Base-by-base conservation (phyloP, 2,329 filamentous ascomycete genomes). In the Bipolaris oryzae region DNA sequence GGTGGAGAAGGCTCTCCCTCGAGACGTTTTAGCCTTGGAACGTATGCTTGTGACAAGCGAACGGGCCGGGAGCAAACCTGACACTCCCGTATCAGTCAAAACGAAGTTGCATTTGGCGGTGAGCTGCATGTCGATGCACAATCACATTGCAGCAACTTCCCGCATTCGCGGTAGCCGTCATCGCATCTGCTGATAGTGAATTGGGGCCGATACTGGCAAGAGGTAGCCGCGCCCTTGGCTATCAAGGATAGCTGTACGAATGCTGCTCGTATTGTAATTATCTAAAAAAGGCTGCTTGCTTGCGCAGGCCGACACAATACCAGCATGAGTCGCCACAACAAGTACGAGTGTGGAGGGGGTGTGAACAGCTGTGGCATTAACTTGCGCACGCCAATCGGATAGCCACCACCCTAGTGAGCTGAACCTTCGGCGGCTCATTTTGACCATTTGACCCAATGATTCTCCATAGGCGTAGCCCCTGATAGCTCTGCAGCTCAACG, bases 401-500 rank as follows among this genome's bases (percentile, higher is more conserved):
- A 52, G 52, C 50, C 53, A 50, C 47, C 57, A 42, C 48, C 25
- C 42, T 55, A 41, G 56, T 56, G 55, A 65, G 60, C 57, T 60
- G 58, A 54, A 42, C 16, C 50, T 46, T 58, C 51, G 60, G 60
- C 55, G 50, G 45, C 50, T 50, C 38, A 35, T 47, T 55, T 52
- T 50, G 20, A 46, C 10, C 45, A 42, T 23, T 33, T 16, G n/a
- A 34, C 43, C 64, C 62, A 67, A 68, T 63, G 44, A 45, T 43
- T 37, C n/a, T 33, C 33, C 31, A 33, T 25, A 25, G 18, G 18
- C 43, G 45, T 53, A 53, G 18, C 34, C 54, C 61, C 61, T 60
- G 49, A 50, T 41, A 37, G 41, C 43, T 53, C 46, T 62, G 60
- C 54, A 63, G 61, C 61, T 61, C 50, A 63, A 60, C 52, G 60